A percentile compares a stretch with the other conserved stretches of the same genome.
Conservation (phyloP, 306 rosid species). For the Citrullus mucosospermus region DNA sequence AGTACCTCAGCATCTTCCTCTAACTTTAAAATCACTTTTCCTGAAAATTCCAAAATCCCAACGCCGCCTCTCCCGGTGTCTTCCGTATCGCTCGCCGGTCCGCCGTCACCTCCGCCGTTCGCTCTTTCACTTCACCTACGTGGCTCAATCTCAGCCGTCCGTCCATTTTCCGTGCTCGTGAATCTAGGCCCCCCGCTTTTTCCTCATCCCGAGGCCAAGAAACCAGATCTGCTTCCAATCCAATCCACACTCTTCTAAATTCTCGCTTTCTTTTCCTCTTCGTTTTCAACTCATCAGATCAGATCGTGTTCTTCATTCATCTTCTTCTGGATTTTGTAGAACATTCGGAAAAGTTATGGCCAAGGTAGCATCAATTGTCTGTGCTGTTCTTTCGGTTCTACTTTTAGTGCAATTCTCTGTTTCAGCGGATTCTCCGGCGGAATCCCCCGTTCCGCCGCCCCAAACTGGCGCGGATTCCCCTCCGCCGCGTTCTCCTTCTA, state of each 20-base stretch:
- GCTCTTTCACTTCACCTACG: constrained; percentile 11
- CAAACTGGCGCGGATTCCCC: constrained; percentile 8
- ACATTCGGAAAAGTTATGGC: constrained; percentile 19
- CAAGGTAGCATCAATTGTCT: constrained; percentile 4
- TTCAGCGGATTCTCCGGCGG: constrained; percentile 22
- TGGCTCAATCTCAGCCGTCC: not conserved
- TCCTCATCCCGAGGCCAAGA: constrained; percentile 9
- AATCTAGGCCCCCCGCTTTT: constrained; percentile 23
- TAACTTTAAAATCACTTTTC: not conserved
- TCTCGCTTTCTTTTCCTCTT: not conserved
- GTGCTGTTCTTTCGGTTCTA: constrained; percentile 13
- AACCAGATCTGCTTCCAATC: constrained; percentile 1
- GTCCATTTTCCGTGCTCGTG: not conserved
- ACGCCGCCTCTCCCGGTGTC: not conserved
- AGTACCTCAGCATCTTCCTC: not conserved
- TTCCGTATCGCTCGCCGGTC: not conserved
- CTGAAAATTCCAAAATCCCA: not conserved
- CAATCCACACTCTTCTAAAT: not conserved
- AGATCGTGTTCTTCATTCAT: constrained; percentile 27
- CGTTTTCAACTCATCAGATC: not conserved
- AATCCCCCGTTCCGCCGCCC: constrained; percentile 29
- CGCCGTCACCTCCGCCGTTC: not conserved
- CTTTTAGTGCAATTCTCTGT: constrained; percentile 15
- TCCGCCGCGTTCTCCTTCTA: constrained; percentile 2
- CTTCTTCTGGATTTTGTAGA: not conserved